Conservation (phyloP, 2,329 filamentous ascomycete genomes). For the Metarhizium anisopliae region DNA sequence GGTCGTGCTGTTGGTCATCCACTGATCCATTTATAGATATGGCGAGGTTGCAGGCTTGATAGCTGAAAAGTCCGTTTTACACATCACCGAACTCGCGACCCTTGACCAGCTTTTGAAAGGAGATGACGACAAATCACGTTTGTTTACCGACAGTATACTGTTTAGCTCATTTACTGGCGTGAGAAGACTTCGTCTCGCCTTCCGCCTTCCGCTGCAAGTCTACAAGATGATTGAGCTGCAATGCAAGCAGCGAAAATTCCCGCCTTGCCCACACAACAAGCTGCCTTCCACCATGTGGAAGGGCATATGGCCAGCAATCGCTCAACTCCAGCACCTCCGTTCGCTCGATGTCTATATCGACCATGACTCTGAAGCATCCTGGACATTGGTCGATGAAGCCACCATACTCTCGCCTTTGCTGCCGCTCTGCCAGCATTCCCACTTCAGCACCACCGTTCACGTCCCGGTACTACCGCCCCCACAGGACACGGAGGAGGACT, state of each 20-base stretch:
- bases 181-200: background rate
- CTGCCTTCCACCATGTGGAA: background rate
- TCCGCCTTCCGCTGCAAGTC: background rate
- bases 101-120: constrained; percentile 1
- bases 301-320: constrained; percentile 1
- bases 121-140: background rate
- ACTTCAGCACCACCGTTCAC: background rate
- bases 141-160: background rate
- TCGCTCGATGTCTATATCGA: constrained; percentile 3
- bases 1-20: background rate
- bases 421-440: background rate
- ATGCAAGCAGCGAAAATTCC: background rate
- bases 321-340: background rate
- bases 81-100: constrained; percentile 2
- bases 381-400: constrained; percentile 5
- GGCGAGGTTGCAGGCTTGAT: constrained; percentile 2
- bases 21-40: background rate
- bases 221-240: constrained; percentile 2
- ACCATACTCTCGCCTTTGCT: constrained; percentile 1
- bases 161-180: background rate
- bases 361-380: constrained; percentile 6
- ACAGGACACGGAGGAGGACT: background rate
- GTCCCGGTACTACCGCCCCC: constrained; percentile 1
- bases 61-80: constrained; percentile 1
- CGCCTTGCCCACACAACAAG: background rate